phyloP scores from a whole-genome alignment of 371 early-diverging fungal genomes.

The Mucor piriformis region DNA sequence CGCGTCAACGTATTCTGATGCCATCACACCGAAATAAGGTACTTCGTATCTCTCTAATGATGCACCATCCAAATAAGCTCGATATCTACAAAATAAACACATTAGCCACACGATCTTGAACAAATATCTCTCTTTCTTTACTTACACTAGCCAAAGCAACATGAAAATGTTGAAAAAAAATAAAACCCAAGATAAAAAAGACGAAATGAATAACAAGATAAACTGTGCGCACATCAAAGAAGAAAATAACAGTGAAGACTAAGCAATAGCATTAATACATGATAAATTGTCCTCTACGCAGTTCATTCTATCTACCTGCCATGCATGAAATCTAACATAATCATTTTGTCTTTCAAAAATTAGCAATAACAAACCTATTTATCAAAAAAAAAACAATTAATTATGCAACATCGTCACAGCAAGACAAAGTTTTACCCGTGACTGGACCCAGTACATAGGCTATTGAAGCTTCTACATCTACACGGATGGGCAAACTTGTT shows the following conservation, averaged over 20 bases:
- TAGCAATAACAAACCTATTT: conserved; percentile 60
- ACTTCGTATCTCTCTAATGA: conserved; percentile 62
- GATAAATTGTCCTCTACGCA: not conserved
- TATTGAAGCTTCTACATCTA: conserved; percentile 81
- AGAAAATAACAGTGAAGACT: conserved; percentile 49
- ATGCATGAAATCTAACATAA: conserved; percentile 86
- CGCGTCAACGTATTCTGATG: conserved; percentile 64
- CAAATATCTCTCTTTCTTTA: not conserved
- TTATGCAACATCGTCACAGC: conserved; percentile 3
- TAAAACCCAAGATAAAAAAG: conserved; percentile 60
- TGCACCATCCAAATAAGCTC: conserved; percentile 67
- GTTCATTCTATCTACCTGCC: conserved; percentile 61
- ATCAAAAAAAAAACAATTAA: conserved; percentile 36
- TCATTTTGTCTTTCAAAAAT: conserved; percentile 81
- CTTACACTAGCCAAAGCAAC: conserved; percentile 53
- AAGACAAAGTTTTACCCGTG: conserved; percentile 55
- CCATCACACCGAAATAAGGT: conserved; percentile 63
- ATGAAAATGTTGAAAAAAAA: conserved; percentile 52
- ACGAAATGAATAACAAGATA: conserved; percentile 54
- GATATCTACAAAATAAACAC: conserved; percentile 41
- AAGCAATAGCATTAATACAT: not conserved
- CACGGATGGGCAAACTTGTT: conserved; percentile 71
- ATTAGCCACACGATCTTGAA: not conserved
- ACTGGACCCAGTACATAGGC: conserved; percentile 73
- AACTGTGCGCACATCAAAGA: conserved; percentile 48